phyloP scores from a whole-genome alignment of 495 filamentous ascomycete species.

The Annulohypoxylon maeteangense region DNA sequence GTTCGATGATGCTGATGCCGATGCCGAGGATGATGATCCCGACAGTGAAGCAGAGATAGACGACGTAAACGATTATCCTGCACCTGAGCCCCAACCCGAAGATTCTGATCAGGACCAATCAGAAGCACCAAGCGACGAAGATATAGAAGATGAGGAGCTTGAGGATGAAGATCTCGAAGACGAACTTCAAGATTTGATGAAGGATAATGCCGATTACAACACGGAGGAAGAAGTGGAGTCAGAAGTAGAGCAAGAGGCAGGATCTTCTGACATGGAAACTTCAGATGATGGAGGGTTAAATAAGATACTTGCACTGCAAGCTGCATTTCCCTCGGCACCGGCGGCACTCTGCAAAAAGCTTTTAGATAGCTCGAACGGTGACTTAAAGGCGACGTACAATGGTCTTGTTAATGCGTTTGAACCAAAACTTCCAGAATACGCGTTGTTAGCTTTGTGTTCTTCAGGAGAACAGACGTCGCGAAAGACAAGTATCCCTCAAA shows the following conservation, averaged over 20 bases:
- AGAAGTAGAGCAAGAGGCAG: slow-evolving; percentile 26
- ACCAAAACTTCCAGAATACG: slow-evolving; percentile 22
- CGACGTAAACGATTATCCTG: slow-evolving; percentile 16
- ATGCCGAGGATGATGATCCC: slow-evolving; percentile 39
- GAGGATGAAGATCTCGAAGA: slow-evolving; percentile 35
- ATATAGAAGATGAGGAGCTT: slow-evolving; percentile 13
- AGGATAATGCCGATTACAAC: slow-evolving; percentile 34
- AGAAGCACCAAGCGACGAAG: slow-evolving; percentile 41
- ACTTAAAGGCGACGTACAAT: slow-evolving; percentile 35
- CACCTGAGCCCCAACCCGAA: no score
- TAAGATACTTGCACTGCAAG: slow-evolving; percentile 48
- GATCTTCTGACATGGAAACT: background rate
- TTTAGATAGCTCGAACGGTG: slow-evolving; percentile 30
- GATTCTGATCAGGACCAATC: slow-evolving; percentile 24
- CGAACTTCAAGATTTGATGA: slow-evolving; percentile 31
- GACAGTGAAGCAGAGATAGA: slow-evolving; percentile 41
- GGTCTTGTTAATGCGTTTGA: slow-evolving; percentile 18
- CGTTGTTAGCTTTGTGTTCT: slow-evolving; percentile 7
- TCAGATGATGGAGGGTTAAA: slow-evolving; percentile 40
- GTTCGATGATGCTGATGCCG: slow-evolving; percentile 28
- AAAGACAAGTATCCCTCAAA: background rate
- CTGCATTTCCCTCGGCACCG: slow-evolving; percentile 50
- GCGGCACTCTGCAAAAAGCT: slow-evolving; percentile 44
- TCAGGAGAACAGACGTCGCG: background rate
- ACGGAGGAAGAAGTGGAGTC: slow-evolving; percentile 20